Base-by-base conservation (phyloP, 345 rosid genomes). In the Cardamine chenopodiifolia region DNA sequence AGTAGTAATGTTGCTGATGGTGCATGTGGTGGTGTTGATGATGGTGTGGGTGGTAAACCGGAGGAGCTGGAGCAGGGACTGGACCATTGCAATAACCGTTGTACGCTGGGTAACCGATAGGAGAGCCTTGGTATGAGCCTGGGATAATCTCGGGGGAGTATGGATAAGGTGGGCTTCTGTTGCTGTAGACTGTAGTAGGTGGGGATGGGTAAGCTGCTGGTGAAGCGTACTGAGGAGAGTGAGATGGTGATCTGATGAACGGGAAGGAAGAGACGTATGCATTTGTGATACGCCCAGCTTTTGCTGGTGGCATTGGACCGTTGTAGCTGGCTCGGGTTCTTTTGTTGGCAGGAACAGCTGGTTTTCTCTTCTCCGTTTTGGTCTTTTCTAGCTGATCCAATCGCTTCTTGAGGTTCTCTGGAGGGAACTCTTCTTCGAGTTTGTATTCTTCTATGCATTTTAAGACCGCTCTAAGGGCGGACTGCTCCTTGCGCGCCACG, bases 291-390 rank as follows among this genome's bases (percentile, higher is more conserved):
- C 99, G 98, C 7, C 99, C 99, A 15, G 99, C 99, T 77, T 95
- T 92, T 29, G 98, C 99, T 5, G 99, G 99, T 77, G 99, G 98
- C 98, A 95, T 92, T 23, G 97, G 99, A 45, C 96, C 98, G 19
- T 87, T 90, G 74, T 84, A 90, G 80, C 86, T 89, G 28, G 97
- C 96, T 0, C 99, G 75, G 8, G 97, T 95, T 84, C 99, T 79
- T 73, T 95, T 92, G 84, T 90, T 95, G 2, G 97, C 98, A 4
- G 99, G 98, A 18, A 84, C 91, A 10, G 90, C 86, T 48, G 96
- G 86, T 76, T 85, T 88, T 68, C 86, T 90, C 91, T 95, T 95
- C 82, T 95, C 99, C 0, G 80, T 83, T 92, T 95, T 95, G 75
- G 70, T 84, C 88, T 88, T 92, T 86, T 95, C 99, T n/a, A 95